phyloP scores from a whole-genome alignment of 305 asterid species.

The Solanum hybrid region DNA sequence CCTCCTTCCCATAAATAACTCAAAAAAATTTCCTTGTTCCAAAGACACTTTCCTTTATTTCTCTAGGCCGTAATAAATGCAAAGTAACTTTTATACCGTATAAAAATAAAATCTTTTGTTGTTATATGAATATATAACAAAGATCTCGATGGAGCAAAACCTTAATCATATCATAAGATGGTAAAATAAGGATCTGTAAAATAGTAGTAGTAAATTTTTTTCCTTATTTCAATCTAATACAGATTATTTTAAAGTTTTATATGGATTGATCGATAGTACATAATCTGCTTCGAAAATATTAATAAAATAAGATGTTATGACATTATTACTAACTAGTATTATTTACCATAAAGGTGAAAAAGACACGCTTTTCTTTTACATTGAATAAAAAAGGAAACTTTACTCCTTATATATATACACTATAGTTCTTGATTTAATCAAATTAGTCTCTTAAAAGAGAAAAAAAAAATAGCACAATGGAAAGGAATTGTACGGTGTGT shows the following conservation, averaged over 20 bases:
- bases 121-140: not conserved
- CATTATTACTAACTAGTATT: not conserved
- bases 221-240: not conserved
- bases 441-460: not conserved
- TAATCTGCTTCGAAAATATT: not conserved
- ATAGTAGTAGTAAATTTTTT: not conserved
- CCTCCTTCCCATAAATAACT: not conserved
- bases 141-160: not conserved
- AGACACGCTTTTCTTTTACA: not conserved
- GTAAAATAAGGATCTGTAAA: not conserved
- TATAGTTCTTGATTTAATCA: not conserved
- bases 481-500: not conserved
- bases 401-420: not conserved
- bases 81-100: not conserved
- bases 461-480: not conserved
- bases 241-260: not conserved
- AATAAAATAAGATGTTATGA: not conserved
- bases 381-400: not conserved
- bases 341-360: not conserved
- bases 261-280: not conserved
- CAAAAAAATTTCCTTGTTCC: not conserved
- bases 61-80: not conserved
- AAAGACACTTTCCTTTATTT: not conserved
- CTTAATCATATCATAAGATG: not conserved
- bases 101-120: not conserved